phyloP scores from a whole-genome alignment of 2,329 filamentous ascomycete genomes.

The Harringtonia aguacate region DNA sequence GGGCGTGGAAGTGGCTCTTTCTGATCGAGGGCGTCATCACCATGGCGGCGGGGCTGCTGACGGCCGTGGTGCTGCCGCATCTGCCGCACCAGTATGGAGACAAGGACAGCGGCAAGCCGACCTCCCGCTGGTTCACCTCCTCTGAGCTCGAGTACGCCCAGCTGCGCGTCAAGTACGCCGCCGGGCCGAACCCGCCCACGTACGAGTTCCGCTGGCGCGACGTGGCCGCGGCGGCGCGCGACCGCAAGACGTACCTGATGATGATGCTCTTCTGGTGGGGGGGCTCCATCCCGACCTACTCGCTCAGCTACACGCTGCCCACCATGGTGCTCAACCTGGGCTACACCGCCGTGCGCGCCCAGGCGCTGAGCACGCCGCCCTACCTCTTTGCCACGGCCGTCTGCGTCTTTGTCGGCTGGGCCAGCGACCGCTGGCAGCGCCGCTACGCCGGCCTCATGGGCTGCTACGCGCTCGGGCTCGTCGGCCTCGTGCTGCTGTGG shows the following conservation, averaged over 20 bases:
- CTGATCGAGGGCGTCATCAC: slow-evolving; percentile 46
- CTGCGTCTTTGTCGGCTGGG: too few relatives aligned
- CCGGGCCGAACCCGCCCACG: slow-evolving; percentile 40
- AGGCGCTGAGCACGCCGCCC: too few relatives aligned
- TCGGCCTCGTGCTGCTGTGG: too few relatives aligned
- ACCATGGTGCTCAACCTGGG: slow-evolving; percentile 5
- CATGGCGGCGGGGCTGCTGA: slow-evolving; percentile 38
- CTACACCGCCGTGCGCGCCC: too few relatives aligned
- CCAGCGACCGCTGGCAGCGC: too few relatives aligned
- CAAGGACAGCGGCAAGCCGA: too few relatives aligned
- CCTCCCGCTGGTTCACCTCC: slow-evolving; percentile 39
- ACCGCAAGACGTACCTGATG: slow-evolving; percentile 51
- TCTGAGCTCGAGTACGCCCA: slow-evolving; percentile 44
- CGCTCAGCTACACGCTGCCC: slow-evolving; percentile 17
- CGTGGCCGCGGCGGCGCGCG: slow-evolving; percentile 16
- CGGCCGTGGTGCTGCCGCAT: slow-evolving; percentile 57
- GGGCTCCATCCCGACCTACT: slow-evolving; percentile 5
- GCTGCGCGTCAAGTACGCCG: slow-evolving; percentile 44
- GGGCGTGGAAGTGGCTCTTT: slow-evolving; percentile 36
- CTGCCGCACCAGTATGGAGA: slow-evolving; percentile 49
- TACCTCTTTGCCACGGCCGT: too few relatives aligned
- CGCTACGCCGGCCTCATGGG: too few relatives aligned
- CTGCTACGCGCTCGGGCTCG: too few relatives aligned
- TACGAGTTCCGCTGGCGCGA: too few relatives aligned
- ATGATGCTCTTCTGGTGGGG: slow-evolving; percentile 23